These are phyloP conservation scores for Emericellopsis atlantica DNA, from an alignment of 2,329 filamentous ascomycete genomes.

Conservation along the genomic window DNA sequence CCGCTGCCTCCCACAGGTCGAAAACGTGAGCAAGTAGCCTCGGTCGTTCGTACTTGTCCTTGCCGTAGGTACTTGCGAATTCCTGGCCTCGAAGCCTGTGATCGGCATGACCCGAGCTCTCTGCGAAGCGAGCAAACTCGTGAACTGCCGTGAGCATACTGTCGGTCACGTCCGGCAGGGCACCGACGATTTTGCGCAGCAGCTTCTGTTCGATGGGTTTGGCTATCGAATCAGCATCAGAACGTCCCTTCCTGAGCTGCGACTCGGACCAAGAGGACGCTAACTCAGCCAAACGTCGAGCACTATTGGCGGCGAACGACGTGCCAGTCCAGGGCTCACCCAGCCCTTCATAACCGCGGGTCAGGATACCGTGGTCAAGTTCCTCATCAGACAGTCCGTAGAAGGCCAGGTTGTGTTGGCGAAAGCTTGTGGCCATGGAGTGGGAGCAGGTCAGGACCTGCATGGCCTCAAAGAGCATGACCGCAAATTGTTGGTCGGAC, in stretches of 20 bases:
- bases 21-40: slow-evolving; percentile 35
- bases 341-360: slow-evolving; percentile 53
- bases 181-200: slow-evolving; percentile 30
- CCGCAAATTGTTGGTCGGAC: slow-evolving; percentile 39
- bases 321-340: slow-evolving; percentile 80
- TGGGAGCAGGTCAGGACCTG: slow-evolving; percentile 47
- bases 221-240: slow-evolving; percentile 4
- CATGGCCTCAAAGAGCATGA: slow-evolving; percentile 54
- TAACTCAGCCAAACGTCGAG: slow-evolving; percentile 42
- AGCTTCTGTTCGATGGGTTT: slow-evolving; percentile 23
- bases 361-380: slow-evolving; percentile 51
- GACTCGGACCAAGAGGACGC: no score
- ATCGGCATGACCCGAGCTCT: slow-evolving; percentile 23
- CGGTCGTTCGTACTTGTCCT: slow-evolving; percentile 38
- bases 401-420: slow-evolving; percentile 50
- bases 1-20: slow-evolving; percentile 43
- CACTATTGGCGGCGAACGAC: slow-evolving; percentile 46
- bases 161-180: slow-evolving; percentile 38
- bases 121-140: slow-evolving; percentile 39
- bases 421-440: slow-evolving; percentile 53
- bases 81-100: slow-evolving; percentile 28
- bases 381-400: slow-evolving; percentile 64
- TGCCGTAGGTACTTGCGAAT: slow-evolving; percentile 33
- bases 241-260: no score
- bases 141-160: slow-evolving; percentile 40